Percentiles rank a stretch among this genome's conserved stretches.
Conservation (phyloP, 192 early-diverging fungal genomes). For the Gonapodya prolifera region DNA sequence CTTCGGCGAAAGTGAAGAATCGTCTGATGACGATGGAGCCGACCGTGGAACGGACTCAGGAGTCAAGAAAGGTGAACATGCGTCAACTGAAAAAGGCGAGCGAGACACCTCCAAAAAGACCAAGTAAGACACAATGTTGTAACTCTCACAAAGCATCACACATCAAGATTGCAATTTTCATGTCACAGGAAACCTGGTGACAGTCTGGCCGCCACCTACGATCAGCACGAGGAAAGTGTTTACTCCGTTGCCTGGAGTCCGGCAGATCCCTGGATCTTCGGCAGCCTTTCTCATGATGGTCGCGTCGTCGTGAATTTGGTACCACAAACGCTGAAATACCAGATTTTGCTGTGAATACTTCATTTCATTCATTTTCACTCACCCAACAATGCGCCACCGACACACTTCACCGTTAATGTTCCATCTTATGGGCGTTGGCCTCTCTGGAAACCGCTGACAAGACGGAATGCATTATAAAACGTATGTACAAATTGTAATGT, state of each 20-base stretch:
- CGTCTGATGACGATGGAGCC: slow-evolving; percentile 19
- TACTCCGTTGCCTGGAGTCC: slow-evolving; percentile 82
- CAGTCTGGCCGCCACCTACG: slow-evolving; percentile 73
- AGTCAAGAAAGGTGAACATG: slow-evolving; percentile 11
- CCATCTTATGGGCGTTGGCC: too few species aligned
- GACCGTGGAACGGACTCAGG: slow-evolving; percentile 25
- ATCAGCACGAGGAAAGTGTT: slow-evolving; percentile 91
- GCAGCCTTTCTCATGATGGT: slow-evolving; percentile 86
- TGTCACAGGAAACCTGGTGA: slow-evolving; percentile 37
- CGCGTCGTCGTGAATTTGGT: slow-evolving; percentile 85
- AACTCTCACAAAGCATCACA: slow-evolving; percentile 23
- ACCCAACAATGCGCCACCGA: neutral
- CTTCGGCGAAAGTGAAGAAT: slow-evolving; percentile 11
- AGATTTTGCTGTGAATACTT: slow-evolving; percentile 42
- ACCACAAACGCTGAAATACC: slow-evolving; percentile 73
- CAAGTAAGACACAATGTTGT: slow-evolving; percentile 10
- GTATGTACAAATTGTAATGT: too few species aligned
- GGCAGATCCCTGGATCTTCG: slow-evolving; percentile 88
- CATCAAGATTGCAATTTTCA: neutral
- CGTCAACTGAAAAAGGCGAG: slow-evolving; percentile 13
- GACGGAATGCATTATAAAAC: too few species aligned
- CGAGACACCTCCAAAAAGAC: slow-evolving; percentile 1
- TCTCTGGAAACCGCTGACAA: too few species aligned
- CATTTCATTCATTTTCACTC: neutral
- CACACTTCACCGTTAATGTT: too few species aligned